Evolutionary conservation across 2,329 filamentous ascomycete species (phyloP), one percentile per base, ranked within the genome.

Genomic region (Neocucurbitaria cava): DNA sequence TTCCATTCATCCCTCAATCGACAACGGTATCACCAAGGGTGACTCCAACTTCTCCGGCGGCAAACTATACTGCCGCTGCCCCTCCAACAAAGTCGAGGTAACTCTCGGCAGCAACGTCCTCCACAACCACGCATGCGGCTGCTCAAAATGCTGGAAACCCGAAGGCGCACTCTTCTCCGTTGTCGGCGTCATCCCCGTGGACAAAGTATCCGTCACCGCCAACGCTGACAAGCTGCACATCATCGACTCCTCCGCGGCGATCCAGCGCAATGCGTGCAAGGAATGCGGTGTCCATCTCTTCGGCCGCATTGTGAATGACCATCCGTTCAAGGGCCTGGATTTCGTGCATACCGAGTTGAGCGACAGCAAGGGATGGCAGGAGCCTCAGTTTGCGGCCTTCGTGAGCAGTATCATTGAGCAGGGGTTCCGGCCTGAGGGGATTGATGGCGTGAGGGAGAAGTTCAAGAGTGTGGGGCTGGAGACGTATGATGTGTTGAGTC

Each of bases 61-160:
- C 53, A 86, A 80, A 47, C 81, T 89, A 8, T 78, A 78, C 71
- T 89, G 87, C 79, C 82, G 83, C 65, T 90, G 87, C 78, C 50
- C 74, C 10, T 76, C 64, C 58, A 71, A 81, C 70, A 82, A 82
- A 23, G 84, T 89, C 54, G 82, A 85, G 65, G 80, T 89, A 20
- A 81, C 80, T 0, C 79, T 89, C 35, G 72, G 65, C 53, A 77
- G 82, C 69, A 85, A 89, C 64, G 83, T 90, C 51, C 77, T 81
- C 1, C 86, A 89, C 79, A 89, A 90, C 79, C 87, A 90, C 76
- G 86, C 85, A 50, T 89, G 87, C 75, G 87, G 87, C 58, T 89
- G 87, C 77, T 88, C 86, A 49, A 87, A 89, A 73, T 89, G 87
- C 82, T 90, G 86, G 86, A 90, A 89, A 74, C 87, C 87, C 5